Base-by-base conservation (phyloP, 345 rosid genomes). In the Theobroma cacao region DNA sequence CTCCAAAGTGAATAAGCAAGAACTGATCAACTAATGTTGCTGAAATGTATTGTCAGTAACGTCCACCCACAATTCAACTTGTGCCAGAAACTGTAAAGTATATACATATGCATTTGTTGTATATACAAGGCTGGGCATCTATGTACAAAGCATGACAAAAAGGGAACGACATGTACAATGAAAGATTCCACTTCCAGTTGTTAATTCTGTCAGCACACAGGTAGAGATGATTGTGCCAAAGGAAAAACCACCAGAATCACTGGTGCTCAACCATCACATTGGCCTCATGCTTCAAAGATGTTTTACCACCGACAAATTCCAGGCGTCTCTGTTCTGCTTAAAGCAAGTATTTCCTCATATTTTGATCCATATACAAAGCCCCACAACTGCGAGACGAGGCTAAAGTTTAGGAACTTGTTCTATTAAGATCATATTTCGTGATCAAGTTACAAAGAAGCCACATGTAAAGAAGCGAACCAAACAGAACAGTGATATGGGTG, bases 351-450 rank as follows among this genome's bases (percentile, higher is more conserved):
- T 83, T 96, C 99, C 65, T 96, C 99, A 1, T 91, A 96, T 82
- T 88, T 91, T 36, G 99, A 87, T 68, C 89, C 91, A 79, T 92
- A 83, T 3, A 94, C 95, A 80, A 96, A 96, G 26, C 98, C 97
- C 99, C 98, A 94, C 63, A 96, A 83, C 99, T 96, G 90, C 84
- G 78, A 59, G 36, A 22, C 58, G 56, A 22, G 17, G 65, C 50
- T 11, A 50, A 41, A 75, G 40, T 56, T 14, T 47, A 61, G 74
- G 15, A 41, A 31, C 33, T 20, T 40, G 26, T 30, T 58, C 43
- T 20, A 7, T 71, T 26, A 56, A 13, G 59, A 7, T 72, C 20
- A 20, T 24, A 41, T 62, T 9, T 40, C 15, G 30, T 36, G 60
- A 45, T 24, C n/a, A 2, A 30, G 30, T 47, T 70, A 47, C 58